Percentiles rank a stretch among this genome's conserved stretches.
Conservation (phyloP, 441 rosid genomes). For the Euphorbia schlechtendalii region DNA sequence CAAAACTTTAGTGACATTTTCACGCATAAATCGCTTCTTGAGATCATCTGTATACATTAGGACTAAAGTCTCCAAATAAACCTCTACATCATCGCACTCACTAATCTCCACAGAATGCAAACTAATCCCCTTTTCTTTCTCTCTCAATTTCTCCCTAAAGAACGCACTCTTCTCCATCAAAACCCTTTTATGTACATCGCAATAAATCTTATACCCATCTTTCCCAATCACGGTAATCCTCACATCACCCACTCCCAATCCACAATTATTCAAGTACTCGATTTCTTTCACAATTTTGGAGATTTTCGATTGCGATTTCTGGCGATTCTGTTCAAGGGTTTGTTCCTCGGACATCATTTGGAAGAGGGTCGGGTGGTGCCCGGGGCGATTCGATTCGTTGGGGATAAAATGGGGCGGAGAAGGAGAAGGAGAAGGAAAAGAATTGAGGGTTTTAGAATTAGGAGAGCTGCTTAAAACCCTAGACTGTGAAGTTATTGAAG, state of each 20-base stretch:
- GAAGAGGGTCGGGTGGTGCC: constrained; percentile 56
- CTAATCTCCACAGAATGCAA: constrained; percentile 85
- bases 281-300: constrained; percentile 50
- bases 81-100: constrained; percentile 88
- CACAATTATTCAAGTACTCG: constrained; percentile 30
- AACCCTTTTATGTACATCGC: constrained; percentile 32
- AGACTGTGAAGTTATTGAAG: constrained; percentile 28
- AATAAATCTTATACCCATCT: constrained; percentile 36
- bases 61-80: constrained; percentile 74
- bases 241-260: constrained; percentile 53
- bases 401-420: constrained; percentile 20
- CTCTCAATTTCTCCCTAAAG: constrained; percentile 64
- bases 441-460: constrained; percentile 21
- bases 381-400: constrained; percentile 22
- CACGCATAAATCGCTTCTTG: constrained; percentile 65
- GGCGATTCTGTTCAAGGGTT: constrained; percentile 33
- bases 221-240: constrained; percentile 68
- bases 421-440: constrained; percentile 28
- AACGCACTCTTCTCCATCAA: constrained; percentile 68
- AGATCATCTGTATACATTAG: constrained; percentile 83
- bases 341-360: constrained; percentile 91
- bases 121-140: constrained; percentile 49
- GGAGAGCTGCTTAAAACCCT: constrained; percentile 18
- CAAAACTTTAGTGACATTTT: constrained; percentile 58
- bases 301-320: constrained; percentile 46